Conservation (phyloP, 2,329 filamentous ascomycete genomes). For the Cryphonectria nitschkei region DNA sequence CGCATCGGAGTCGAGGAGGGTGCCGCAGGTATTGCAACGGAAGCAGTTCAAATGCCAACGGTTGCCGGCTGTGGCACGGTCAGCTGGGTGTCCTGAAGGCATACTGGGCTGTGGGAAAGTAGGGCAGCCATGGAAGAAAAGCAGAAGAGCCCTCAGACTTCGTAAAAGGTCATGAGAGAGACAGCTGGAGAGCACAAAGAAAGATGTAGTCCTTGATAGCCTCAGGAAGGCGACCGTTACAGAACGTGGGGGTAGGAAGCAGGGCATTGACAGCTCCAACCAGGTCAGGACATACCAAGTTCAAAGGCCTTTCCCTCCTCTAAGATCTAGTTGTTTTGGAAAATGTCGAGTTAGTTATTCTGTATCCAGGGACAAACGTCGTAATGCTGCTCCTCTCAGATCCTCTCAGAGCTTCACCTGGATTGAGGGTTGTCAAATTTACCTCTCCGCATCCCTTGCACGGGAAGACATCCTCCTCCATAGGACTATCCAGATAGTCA, state of each 20-base stretch:
- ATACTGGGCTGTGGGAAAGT: slow-evolving; percentile 30
- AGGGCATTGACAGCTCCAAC: neutral
- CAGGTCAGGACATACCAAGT: slow-evolving; percentile 66
- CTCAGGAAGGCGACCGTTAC: neutral
- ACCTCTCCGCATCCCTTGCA: slow-evolving; percentile 95
- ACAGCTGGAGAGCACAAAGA: slow-evolving; percentile 4
- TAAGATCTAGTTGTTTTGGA: slow-evolving; percentile 68
- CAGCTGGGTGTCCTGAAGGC: slow-evolving; percentile 30
- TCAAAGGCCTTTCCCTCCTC: slow-evolving; percentile 99
- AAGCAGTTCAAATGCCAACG: slow-evolving; percentile 99
- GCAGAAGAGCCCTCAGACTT: neutral
- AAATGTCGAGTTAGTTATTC: slow-evolving; percentile 18
- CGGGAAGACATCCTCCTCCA: slow-evolving; percentile 85
- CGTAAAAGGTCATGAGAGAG: slow-evolving; percentile 4
- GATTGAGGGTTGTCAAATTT: slow-evolving; percentile 32
- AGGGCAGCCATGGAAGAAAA: slow-evolving; percentile 16
- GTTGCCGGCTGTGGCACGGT: slow-evolving; percentile 71
- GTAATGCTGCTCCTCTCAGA: slow-evolving; percentile 35
- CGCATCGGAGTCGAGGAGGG: slow-evolving; percentile 95
- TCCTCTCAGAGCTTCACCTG: neutral
- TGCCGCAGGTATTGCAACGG: slow-evolving; percentile 93
- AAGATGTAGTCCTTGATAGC: neutral
- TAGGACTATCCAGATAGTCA: slow-evolving; percentile 65
- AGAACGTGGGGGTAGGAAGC: slow-evolving; percentile 8
- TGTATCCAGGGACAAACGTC: slow-evolving; percentile 22